Evolutionary conservation across 106 monocot genomes (phyloP), one percentile per base, ranked within the genome.

Genomic region (Phalaenopsis equestris): DNA sequence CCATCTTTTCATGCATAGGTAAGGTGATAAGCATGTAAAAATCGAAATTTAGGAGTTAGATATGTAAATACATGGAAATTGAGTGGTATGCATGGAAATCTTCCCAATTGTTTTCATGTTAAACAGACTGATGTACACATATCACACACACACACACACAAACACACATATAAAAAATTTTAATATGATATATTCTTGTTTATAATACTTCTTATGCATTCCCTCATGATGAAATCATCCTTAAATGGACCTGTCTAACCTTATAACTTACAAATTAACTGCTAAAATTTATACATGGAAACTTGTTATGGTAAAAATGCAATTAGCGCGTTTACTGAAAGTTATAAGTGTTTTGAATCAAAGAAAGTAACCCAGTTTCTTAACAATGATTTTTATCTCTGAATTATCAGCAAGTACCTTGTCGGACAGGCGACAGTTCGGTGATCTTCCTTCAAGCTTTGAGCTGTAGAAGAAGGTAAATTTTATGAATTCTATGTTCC

Each of bases 371-470:
- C 16, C 70, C 70, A 70, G 14, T 15, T 16, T 15, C n/a, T 65
- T 39, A 15, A 39, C 15, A 12, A 70, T 23, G 39, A 70, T 39
- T 61, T 61, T 10, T 46, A 42, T 9, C 3, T 73, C 16, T 43
- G 47, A 39, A 37, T 67, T 75, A 42, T 48, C 21, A 43, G 30
- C 55, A 64, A 73, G 57, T 91, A 99, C 99, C 89, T 92, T 99
- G 81, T 95, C 99, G 42, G 92, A 82, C 16, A 99, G 87, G 14
- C 99, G 89, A 78, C 99, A 99, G 64, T 82, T 83, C 70, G 81
- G 42, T 45, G 95, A 76, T 76, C 99, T 99, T 74, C 95, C 99
- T 85, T 95, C 88, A 82, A 99, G 91, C 65, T 99, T 95, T 76
- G 88, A 85, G 82, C 99, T 95, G 90, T 74, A 85, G 78, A 86